phyloP scores from a whole-genome alignment of 164 flowering plant species.

The Chloranthus sessilifolius region DNA sequence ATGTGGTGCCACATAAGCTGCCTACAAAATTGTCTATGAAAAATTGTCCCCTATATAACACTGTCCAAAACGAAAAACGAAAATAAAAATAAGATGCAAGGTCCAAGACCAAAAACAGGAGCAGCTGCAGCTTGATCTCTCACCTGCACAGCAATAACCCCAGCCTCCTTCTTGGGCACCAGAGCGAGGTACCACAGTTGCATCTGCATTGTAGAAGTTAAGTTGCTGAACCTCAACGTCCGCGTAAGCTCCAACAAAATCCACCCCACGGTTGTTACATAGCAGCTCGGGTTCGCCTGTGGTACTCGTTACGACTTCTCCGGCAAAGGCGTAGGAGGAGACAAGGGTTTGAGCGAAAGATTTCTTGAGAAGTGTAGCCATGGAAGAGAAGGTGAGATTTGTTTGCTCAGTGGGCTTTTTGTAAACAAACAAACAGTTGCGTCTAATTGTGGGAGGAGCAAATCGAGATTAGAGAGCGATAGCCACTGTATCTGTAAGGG shows the following conservation, averaged over 20 bases:
- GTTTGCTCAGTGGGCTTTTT: background rate
- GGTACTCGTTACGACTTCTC: slow-evolving; percentile 28
- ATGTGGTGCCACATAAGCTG: too few species aligned
- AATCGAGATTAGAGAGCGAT: slow-evolving; percentile 45
- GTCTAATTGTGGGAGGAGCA: slow-evolving; percentile 39
- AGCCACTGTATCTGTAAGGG: slow-evolving; percentile 39
- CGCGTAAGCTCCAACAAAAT: slow-evolving; percentile 33
- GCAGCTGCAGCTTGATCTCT: too few species aligned
- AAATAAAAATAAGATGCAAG: too few species aligned
- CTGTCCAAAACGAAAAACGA: too few species aligned
- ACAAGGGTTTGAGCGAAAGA: slow-evolving; percentile 24
- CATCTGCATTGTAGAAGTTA: slow-evolving; percentile 36
- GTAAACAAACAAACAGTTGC: slow-evolving; percentile 40
- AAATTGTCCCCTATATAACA: too few species aligned
- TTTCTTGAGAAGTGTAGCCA: slow-evolving; percentile 18
- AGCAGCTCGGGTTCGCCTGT: slow-evolving; percentile 33
- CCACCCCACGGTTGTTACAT: slow-evolving; percentile 44
- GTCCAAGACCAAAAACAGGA: too few species aligned
- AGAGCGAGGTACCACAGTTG: slow-evolving; percentile 35
- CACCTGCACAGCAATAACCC: slow-evolving; percentile 40
- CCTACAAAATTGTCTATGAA: too few species aligned
- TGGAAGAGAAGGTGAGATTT: slow-evolving; percentile 5
- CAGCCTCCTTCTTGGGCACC: slow-evolving; percentile 31
- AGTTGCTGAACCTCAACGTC: slow-evolving; percentile 29
- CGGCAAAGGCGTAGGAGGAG: slow-evolving; percentile 26